Conservation (phyloP, 2,329 filamentous ascomycete genomes). For the Verticillium dahliae region DNA sequence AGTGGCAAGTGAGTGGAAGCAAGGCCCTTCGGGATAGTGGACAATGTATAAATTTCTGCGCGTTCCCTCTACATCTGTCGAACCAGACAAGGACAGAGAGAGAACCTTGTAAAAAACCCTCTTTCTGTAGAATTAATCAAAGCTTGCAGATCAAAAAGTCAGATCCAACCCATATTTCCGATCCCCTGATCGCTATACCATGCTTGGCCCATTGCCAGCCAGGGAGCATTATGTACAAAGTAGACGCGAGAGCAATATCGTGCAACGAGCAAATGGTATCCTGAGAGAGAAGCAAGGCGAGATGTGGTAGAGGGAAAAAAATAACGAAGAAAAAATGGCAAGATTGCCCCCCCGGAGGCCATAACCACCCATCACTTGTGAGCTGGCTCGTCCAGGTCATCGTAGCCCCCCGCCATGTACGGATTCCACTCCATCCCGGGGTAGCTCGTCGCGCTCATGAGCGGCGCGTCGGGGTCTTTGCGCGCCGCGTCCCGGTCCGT, state of each 20-base stretch:
- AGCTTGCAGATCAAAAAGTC: too few species aligned
- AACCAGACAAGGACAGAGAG: too few species aligned
- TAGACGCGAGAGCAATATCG: not conserved
- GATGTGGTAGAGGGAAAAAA: not conserved
- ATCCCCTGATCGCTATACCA: too few species aligned
- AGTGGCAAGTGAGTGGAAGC: too few species aligned
- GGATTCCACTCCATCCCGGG: conserved; percentile 67
- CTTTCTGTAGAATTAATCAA: too few species aligned
- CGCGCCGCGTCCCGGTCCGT: conserved; percentile 26
- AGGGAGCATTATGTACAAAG: not conserved
- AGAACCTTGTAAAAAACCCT: too few species aligned
- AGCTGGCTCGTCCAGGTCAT: conserved; percentile 6
- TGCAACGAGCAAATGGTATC: not conserved
- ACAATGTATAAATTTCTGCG: too few species aligned
- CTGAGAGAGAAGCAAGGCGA: not conserved
- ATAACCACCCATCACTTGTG: not conserved
- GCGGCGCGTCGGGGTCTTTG: conserved; percentile 38
- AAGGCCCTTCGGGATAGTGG: too few species aligned
- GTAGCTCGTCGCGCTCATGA: conserved; percentile 63
- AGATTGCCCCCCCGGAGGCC: not conserved
- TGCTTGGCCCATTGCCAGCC: not conserved
- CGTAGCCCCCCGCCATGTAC: conserved; percentile 24
- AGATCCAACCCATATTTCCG: too few species aligned
- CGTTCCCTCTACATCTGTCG: too few species aligned
- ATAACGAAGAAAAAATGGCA: not conserved